Evolutionary conservation across 371 early-diverging fungal genomes (phyloP), one percentile per base, ranked within the genome.

Genomic region (Mucor lusitanicus): DNA sequence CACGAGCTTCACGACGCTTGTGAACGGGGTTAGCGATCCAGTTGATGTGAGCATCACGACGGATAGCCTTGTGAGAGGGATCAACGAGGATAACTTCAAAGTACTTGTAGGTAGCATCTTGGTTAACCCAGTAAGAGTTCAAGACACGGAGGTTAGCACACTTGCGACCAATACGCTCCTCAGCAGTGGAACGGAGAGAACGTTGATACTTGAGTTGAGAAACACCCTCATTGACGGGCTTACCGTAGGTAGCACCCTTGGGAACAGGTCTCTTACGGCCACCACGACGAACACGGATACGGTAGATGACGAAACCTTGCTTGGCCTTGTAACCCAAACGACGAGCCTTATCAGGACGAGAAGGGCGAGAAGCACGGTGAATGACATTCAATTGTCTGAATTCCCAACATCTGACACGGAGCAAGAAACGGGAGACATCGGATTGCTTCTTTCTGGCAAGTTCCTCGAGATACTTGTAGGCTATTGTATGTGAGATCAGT

Each of bases 111-210:
- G 96, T 94, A 69, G 96, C 86, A 86, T 99, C 99, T 88, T 95
- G 92, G 94, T 97, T 97, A 65, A 99, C 92, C 99, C 99, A 98
- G 94, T 99, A 99, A 66, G 96, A 95, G 93, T 96, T 98, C 68
- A 99, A 88, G 63, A 99, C 96, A 72, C 99, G 92, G 72, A 99
- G 85, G 88, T 95, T 96, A 67, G 88, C 90, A 85, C 96, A 96
- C 81, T 91, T 92, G 82, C 94, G 91, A 68, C 98, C 99, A 61
- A 97, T 97, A 85, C 97, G 94, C 83, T 95, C 94, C 88, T 99
- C 99, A 68, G 98, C 99, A 58, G 91, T 90, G 69, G 94, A 88
- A 69, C 95, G 95, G 78, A 93, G 90, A 64, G 95, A 93, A 74
- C 96, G 94, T 82, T 95, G 90, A 87, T 90, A 93, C 91, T 99